Evolutionary conservation across 805 yeast genomes (phyloP).

Genomic region (Candida sonorensis): DNA sequence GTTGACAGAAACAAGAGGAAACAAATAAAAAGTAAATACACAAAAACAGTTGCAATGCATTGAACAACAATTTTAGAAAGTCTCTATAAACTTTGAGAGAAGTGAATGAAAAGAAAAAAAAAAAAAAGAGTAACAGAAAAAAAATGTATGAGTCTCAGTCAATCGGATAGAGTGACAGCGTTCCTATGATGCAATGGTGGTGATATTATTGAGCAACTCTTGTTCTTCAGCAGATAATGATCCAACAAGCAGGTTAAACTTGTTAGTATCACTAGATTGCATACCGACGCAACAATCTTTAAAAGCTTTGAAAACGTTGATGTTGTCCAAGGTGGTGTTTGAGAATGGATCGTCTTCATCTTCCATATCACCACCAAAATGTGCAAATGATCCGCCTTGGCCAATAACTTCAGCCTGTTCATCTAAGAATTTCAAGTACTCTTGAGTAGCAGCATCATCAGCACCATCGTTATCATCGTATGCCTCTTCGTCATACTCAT

Average conservation of each 20-base stretch:
- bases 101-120: too few species aligned
- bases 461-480: slow-evolving; percentile 33
- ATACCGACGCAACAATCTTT: slow-evolving; percentile 44
- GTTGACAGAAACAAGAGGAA: too few species aligned
- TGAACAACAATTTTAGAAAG: too few species aligned
- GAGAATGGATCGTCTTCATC: slow-evolving; percentile 77
- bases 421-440: slow-evolving; percentile 43
- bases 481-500: too few species aligned
- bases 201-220: slow-evolving; percentile 12
- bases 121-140: background rate
- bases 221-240: slow-evolving; percentile 19
- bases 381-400: slow-evolving; percentile 24
- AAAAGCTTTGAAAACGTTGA: slow-evolving; percentile 66
- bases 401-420: slow-evolving; percentile 34
- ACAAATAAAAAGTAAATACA: too few species aligned
- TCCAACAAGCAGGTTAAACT: slow-evolving; percentile 17
- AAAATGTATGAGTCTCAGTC: too few species aligned
- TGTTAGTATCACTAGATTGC: slow-evolving; percentile 37
- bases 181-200: slow-evolving; percentile 6
- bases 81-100: too few species aligned
- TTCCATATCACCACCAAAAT: slow-evolving; percentile 41
- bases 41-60: too few species aligned
- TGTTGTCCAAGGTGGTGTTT: slow-evolving; percentile 69
- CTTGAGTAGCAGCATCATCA: slow-evolving; percentile 26
- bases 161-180: background rate